phyloP scores from a whole-genome alignment of 495 filamentous ascomycete species.

The Letharia lupina region DNA sequence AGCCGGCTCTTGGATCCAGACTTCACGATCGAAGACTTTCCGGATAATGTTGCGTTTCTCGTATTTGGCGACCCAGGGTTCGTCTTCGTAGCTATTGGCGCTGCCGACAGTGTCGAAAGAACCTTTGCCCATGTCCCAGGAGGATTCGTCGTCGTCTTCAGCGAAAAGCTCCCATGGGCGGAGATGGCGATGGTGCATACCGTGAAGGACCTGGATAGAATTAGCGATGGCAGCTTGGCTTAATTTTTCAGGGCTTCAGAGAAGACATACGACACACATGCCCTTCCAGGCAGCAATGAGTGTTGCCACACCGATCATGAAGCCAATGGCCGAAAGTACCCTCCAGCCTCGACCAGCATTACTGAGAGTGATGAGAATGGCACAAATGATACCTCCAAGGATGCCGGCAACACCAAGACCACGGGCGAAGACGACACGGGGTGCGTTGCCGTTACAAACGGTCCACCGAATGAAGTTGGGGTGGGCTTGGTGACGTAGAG shows the following conservation, averaged over 20 bases:
- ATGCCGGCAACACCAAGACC: constrained; percentile 50
- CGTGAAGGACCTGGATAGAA: constrained; percentile 47
- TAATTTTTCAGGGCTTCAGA: neutral
- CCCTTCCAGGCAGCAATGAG: constrained; percentile 61
- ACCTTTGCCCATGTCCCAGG: constrained; percentile 31
- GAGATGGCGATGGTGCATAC: constrained; percentile 64
- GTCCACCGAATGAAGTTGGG: constrained; percentile 77
- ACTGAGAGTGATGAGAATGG: constrained; percentile 54
- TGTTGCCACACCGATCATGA: constrained; percentile 60
- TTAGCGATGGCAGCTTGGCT: constrained; percentile 4
- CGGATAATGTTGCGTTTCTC: constrained; percentile 53
- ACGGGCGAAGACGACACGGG: constrained; percentile 60
- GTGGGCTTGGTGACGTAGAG: constrained; percentile 60
- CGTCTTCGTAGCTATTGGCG: constrained; percentile 62
- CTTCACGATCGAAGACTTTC: constrained; percentile 65
- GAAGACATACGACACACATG: constrained; percentile 57
- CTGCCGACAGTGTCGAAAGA: constrained; percentile 47
- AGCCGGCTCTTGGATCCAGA: constrained; percentile 69
- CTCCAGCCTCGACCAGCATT: constrained; percentile 49
- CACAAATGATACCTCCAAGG: constrained; percentile 40
- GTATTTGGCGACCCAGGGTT: constrained; percentile 67
- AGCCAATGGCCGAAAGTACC: constrained; percentile 50
- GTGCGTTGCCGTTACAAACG: constrained; percentile 68
- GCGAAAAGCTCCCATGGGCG: constrained; percentile 71
- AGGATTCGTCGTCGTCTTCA: constrained; percentile 25